Evolutionary conservation across 306 rosid species (phyloP), one percentile per base, ranked within the genome.

Genomic region (Glycine soja): DNA sequence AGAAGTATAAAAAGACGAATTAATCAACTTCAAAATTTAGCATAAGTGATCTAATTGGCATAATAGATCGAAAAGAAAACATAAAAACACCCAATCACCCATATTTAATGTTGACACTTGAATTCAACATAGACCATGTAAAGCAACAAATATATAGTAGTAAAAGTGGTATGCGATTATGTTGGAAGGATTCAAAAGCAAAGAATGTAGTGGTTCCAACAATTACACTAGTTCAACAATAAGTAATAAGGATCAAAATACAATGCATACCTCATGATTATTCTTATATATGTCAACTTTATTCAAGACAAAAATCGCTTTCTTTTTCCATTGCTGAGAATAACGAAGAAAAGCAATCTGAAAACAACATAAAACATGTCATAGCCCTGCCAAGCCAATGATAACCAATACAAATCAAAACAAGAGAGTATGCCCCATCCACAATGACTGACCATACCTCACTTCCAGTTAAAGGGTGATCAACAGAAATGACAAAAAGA

Each of bases 271-370:
- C 98, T 95, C 99, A n/a, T 56, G 54, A 68, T 87, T 74, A 81
- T 84, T 89, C 85, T 78, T 95, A 85, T 93, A 95, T 73, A 93
- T 89, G 89, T 95, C 99, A 85, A 92, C 86, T 85, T 95, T 95
- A 83, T 95, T 95, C 92, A 95, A 82, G 78, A 95, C 93, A 72
- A 95, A 95, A 71, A 95, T 96, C 54, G 92, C 98, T 90, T 91
- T 95, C 88, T 95, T 95, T 86, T 91, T 95, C 99, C 99, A 95
- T 72, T 95, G 99, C 83, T 93, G 99, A 64, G 93, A 93, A 87
- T 95, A 95, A 40, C 88, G 95, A 82, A 95, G 99, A 87, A 95
- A 95, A 69, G 77, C 69, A 82, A 95, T 90, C 99, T 95, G 93
- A 84, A 91, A 74, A 67, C 51, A 76, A 76, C 47, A 74, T n/a